Evolutionary conservation across 352 stramenopile species (phyloP).

Genomic region (Pythium sp.): DNA sequence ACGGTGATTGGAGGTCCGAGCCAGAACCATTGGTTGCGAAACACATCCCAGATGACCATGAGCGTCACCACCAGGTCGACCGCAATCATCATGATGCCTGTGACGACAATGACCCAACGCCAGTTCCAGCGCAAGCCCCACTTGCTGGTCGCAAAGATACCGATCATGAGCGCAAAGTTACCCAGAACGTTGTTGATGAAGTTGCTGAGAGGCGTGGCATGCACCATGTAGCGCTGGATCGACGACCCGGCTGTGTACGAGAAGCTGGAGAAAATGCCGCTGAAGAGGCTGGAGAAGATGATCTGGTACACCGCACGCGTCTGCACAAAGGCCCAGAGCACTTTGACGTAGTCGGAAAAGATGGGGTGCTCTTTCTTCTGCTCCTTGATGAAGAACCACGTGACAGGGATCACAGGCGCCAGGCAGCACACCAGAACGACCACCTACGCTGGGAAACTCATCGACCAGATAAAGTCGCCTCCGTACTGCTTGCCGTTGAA

Average conservation of each 20-base stretch:
- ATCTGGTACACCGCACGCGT: background rate
- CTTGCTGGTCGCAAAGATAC: background rate
- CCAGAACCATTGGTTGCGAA: background rate
- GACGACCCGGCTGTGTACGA: background rate
- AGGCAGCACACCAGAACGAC: background rate
- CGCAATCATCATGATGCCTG: background rate
- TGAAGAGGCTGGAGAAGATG: background rate
- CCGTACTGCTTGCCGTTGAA: background rate
- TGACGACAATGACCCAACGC: background rate
- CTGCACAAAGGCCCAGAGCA: background rate
- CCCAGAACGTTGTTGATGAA: background rate
- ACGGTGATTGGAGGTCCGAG: background rate
- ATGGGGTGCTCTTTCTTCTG: background rate
- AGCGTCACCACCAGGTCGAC: background rate
- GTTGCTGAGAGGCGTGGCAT: background rate
- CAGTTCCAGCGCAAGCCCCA: background rate
- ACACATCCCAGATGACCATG: background rate
- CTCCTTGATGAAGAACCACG: conserved; percentile 2
- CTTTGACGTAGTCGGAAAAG: background rate
- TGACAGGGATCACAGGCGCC: background rate
- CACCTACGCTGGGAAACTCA: background rate
- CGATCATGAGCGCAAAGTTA: background rate
- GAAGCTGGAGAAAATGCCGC: conserved; percentile 1
- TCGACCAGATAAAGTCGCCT: background rate
- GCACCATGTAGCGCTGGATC: background rate